Evolutionary conservation across 371 early-diverging fungal genomes (phyloP).

Genomic region (Umbelopsis sp.): DNA sequence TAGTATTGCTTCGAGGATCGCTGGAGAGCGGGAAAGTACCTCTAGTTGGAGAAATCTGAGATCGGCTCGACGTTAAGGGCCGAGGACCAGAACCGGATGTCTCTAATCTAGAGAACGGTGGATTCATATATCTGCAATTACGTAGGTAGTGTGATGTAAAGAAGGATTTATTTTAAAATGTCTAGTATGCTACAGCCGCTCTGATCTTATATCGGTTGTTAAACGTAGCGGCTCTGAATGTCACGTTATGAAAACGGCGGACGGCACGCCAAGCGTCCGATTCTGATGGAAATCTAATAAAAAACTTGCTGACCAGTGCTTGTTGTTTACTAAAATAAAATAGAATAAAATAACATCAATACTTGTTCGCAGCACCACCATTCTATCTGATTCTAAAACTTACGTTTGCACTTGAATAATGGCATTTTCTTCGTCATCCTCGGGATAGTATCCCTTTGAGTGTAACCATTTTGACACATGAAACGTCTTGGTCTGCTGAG

Average conservation of each 20-base stretch:
- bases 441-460: conserved; percentile 44
- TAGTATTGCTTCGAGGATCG: conserved; percentile 3
- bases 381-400: conserved; percentile 19
- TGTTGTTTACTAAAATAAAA: conserved; percentile 27
- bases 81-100: background rate
- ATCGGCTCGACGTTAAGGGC: conserved; percentile 7
- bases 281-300: conserved; percentile 53
- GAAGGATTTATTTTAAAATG: conserved; percentile 1
- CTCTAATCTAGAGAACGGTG: conserved; percentile 1
- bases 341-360: too few species aligned
- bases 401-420: conserved; percentile 43
- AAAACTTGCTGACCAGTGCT: conserved; percentile 40
- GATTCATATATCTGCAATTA: conserved; percentile 3
- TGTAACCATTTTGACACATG: conserved; percentile 42
- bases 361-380: background rate
- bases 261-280: conserved; percentile 57
- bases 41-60: conserved; percentile 11
- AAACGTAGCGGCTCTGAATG: conserved; percentile 28
- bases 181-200: conserved; percentile 44
- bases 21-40: background rate
- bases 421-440: conserved; percentile 38
- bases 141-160: background rate
- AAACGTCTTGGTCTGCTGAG: conserved; percentile 30
- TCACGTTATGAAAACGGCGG: conserved; percentile 47
- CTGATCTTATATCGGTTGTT: conserved; percentile 29